These are phyloP conservation scores for Eimeria maxima DNA, from an alignment of 169 alveolate genomes.

Conservation along the genomic window DNA sequence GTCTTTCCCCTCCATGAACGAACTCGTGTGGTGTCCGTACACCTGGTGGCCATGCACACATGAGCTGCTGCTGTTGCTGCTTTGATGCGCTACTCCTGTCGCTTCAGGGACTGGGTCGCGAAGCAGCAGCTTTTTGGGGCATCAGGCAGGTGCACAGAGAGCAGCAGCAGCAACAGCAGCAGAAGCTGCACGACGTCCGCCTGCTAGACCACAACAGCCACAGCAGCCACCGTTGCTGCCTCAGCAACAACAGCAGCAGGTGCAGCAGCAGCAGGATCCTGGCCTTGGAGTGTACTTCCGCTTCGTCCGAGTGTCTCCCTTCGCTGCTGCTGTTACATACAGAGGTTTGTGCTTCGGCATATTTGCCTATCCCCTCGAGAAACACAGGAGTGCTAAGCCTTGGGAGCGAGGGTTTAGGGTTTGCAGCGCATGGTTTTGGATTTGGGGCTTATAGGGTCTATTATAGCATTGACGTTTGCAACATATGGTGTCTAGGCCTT, in stretches of 20 bases:
- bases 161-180: slow-evolving; percentile 13
- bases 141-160: slow-evolving; percentile 1
- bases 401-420: neutral
- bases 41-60: neutral
- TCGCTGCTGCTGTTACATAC: slow-evolving; percentile 78
- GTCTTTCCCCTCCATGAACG: neutral
- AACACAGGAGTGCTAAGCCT: neutral
- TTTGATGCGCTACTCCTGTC: neutral
- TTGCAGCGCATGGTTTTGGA: neutral
- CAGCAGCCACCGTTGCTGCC: slow-evolving; percentile 29
- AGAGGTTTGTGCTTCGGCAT: slow-evolving; percentile 13
- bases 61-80: neutral
- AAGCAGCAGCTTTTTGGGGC: neutral
- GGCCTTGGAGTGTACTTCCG: slow-evolving; percentile 70
- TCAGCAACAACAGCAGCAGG: slow-evolving; percentile 9
- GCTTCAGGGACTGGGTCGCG: slow-evolving; percentile 1
- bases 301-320: slow-evolving; percentile 77
- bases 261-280: slow-evolving; percentile 39
- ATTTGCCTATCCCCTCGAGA: neutral
- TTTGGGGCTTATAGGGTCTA: neutral
- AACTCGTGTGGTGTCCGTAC: neutral
- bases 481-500: neutral
- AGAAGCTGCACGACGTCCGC: slow-evolving; percentile 24
- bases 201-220: neutral
- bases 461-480: too few species aligned